phyloP scores from a whole-genome alignment of 2,329 filamentous ascomycete genomes.

The Fusarium sp. region DNA sequence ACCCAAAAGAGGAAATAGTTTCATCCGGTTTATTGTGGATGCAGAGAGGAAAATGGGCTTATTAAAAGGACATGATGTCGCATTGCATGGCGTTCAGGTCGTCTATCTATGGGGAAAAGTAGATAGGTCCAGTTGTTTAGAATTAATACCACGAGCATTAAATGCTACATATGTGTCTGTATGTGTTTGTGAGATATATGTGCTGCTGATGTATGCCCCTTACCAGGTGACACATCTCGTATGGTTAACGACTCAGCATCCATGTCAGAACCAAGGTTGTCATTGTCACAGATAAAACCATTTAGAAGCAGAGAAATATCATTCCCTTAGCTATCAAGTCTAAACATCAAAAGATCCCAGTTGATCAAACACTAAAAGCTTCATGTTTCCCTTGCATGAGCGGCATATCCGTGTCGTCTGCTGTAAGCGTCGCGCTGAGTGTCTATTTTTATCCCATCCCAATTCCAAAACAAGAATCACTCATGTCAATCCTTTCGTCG shows the following conservation, averaged over 20 bases:
- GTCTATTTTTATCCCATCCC: conserved; percentile 32
- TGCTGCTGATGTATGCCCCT: too few relatives aligned
- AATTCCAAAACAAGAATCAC: conserved; percentile 28
- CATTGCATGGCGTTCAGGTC: conserved; percentile 52
- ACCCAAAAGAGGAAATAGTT: conserved; percentile 20
- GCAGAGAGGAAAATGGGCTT: conserved; percentile 27
- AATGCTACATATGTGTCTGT: neutral
- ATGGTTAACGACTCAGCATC: neutral
- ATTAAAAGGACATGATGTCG: conserved; percentile 39
- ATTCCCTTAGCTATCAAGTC: conserved; percentile 24
- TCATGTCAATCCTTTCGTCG: conserved; percentile 31
- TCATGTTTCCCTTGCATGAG: conserved; percentile 27
- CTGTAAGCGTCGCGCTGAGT: conserved; percentile 39
- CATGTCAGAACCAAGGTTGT: neutral
- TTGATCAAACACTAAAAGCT: conserved; percentile 21
- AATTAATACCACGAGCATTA: conserved; percentile 31
- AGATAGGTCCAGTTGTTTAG: conserved; percentile 32
- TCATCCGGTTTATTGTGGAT: conserved; percentile 9
- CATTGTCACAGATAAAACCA: neutral
- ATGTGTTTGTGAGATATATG: neutral
- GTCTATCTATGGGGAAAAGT: conserved; percentile 34
- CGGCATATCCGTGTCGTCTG: conserved; percentile 35
- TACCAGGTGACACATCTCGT: too few relatives aligned
- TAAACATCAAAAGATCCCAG: conserved; percentile 27
- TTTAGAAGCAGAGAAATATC: conserved; percentile 7